A percentile compares a stretch with the other conserved stretches of the same genome.
Conservation (phyloP, 148 eudicot species). For the Arbutus unedo region DNA sequence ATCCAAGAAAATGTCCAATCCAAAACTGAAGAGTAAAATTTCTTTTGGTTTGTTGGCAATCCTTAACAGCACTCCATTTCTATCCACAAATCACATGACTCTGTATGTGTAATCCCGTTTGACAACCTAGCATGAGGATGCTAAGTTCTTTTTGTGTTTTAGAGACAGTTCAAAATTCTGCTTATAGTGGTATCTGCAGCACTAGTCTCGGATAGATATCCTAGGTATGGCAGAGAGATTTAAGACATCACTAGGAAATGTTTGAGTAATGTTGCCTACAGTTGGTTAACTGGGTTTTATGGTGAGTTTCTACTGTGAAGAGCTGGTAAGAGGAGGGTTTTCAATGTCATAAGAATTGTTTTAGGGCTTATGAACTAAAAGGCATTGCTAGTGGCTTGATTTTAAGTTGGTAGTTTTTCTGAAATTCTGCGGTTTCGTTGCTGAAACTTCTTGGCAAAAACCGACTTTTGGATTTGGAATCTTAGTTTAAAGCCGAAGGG, state of each 20-base stretch:
- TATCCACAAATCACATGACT: background rate
- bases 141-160: too few species aligned
- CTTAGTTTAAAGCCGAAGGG: conserved; percentile 2
- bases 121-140: background rate
- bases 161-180: background rate
- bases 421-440: background rate
- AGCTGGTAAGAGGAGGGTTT: background rate
- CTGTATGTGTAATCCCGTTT: background rate
- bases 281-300: background rate
- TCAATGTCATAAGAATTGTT: background rate
- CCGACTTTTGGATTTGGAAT: background rate
- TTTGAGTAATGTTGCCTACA: background rate
- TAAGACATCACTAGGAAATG: background rate
- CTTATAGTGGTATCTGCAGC: background rate
- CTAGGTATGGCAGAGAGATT: conserved; percentile 2
- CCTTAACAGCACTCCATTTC: conserved; percentile 1
- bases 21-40: background rate
- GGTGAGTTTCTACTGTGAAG: background rate
- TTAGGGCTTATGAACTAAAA: background rate
- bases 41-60: background rate
- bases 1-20: background rate
- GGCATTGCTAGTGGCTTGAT: background rate
- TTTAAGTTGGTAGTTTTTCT: background rate
- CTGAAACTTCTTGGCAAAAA: background rate
- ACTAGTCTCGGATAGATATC: background rate